These are phyloP conservation scores for Prinsepia uniflora DNA, from an alignment of 306 rosid genomes.

Conservation along the genomic window DNA sequence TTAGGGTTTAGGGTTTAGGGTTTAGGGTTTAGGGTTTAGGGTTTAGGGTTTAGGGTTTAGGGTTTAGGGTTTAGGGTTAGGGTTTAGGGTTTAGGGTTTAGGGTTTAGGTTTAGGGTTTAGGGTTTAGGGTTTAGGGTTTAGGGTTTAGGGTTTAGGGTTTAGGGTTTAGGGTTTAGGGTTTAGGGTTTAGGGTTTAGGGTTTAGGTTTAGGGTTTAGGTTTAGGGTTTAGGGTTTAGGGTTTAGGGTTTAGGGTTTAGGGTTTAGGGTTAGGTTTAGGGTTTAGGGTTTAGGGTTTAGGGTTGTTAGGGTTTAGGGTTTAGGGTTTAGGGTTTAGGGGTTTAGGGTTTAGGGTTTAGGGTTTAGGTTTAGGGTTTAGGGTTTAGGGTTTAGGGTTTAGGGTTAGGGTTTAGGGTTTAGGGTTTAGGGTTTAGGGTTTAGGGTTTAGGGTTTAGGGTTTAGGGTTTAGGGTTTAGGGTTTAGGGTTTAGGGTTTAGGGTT, in stretches of 20 bases:
- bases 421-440: conserved; percentile 11
- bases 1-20: too few relatives aligned
- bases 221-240: conserved; percentile 6
- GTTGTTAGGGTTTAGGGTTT: too few relatives aligned
- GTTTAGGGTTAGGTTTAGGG: conserved; percentile 16
- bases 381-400: conserved; percentile 15
- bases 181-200: conserved; percentile 18
- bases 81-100: too few relatives aligned
- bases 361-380: conserved; percentile 20
- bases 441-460: conserved; percentile 15
- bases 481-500: conserved; percentile 20
- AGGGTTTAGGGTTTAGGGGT: conserved; percentile 14
- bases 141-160: conserved; percentile 8
- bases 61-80: too few relatives aligned
- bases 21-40: too few relatives aligned
- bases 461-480: conserved; percentile 10
- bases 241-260: conserved; percentile 20
- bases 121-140: conserved; percentile 1
- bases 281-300: conserved; percentile 12
- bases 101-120: too few relatives aligned
- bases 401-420: conserved; percentile 1
- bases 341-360: conserved; percentile 8
- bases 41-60: too few relatives aligned
- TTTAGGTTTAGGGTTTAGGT: conserved; percentile 2
- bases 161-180: conserved; percentile 12